phyloP scores from a whole-genome alignment of 768 basidiomycete species.

The Mycena alexandri region DNA sequence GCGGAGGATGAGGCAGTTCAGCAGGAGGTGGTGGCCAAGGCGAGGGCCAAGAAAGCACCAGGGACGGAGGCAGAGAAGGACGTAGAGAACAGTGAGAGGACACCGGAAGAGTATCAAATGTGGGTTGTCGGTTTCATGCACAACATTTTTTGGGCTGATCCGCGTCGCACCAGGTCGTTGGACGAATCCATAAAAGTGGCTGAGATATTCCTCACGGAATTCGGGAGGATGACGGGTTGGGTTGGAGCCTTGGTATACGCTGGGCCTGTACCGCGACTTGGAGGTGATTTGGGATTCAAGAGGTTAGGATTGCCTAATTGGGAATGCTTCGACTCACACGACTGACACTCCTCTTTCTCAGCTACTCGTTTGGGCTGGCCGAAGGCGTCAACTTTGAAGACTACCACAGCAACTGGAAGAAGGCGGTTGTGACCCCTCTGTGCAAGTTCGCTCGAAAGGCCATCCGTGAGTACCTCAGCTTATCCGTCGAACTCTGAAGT shows the following conservation, averaged over 20 bases:
- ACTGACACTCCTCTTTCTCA: not conserved
- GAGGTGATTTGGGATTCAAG: constrained; percentile 11
- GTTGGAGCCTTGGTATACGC: not conserved
- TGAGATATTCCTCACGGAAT: constrained; percentile 2
- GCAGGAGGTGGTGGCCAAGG: not conserved
- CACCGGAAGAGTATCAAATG: constrained; percentile 16
- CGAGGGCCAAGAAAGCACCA: not conserved
- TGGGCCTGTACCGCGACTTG: constrained; percentile 4
- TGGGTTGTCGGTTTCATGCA: not conserved
- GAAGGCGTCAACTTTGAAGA: not conserved
- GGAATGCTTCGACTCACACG: not conserved
- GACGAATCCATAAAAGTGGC: constrained; percentile 4
- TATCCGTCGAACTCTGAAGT: too few species aligned
- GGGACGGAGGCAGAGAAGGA: not conserved
- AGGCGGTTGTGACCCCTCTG: not conserved
- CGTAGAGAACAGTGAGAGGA: not conserved
- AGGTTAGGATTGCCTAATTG: not conserved
- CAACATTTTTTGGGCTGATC: not conserved
- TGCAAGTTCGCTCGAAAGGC: not conserved
- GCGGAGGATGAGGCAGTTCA: not conserved
- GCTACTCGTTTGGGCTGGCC: not conserved
- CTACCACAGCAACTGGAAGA: not conserved
- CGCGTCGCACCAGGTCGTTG: not conserved
- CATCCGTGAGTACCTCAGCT: not conserved
- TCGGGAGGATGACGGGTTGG: constrained; percentile 18